Base-by-base conservation (phyloP, 176 grass and related monocot species). In the Carex pumila region DNA sequence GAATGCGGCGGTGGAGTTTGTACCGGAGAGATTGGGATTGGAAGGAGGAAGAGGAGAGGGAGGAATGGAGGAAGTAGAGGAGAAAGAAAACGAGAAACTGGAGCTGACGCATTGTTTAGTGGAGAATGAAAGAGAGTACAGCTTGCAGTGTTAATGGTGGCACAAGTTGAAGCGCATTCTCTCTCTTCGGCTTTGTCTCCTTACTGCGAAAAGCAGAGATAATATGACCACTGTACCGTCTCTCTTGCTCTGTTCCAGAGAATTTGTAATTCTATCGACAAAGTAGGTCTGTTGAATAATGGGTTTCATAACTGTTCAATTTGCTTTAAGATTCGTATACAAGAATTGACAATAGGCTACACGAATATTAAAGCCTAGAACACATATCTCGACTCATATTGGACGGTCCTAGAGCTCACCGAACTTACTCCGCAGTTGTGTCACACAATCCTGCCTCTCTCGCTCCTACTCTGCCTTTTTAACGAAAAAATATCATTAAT, bases 21-120 rank as follows among this genome's bases (percentile, higher is more conserved):
- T 50, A 83, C 19, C 18, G 80, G 80, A 65, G 15, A 29, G 62
- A 67, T 65, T 74, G n/a, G 15, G 58, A 58, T 55, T 74, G 59
- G 1, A n/a, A 34, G 32, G 32, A 34, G 32, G 32, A 85, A 68
- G 74, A 73, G 39, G 70, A 85, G 78, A 87, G 69, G 79, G 91
- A 91, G 53, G 79, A 8, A 31, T 60, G 45, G 25, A 90, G 76
- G 71, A 86, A 69, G 84, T 83, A 2, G 56, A 84, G 0, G 58
- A 83, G 9, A 57, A 39, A 45, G 80, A 62, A 31, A 76, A 75
- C 65, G 61, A 61, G 41, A 79, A 58, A 34, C 43, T 52, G 80
- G 79, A 83, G 56, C 43, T 88, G 87, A 39, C 69, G 87, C 71
- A 74, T 82, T 82, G 65, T 71, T 69, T 67, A 50, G 61, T 81